Conservation (phyloP, 768 basidiomycete genomes). For the Boletus reticulatus region DNA sequence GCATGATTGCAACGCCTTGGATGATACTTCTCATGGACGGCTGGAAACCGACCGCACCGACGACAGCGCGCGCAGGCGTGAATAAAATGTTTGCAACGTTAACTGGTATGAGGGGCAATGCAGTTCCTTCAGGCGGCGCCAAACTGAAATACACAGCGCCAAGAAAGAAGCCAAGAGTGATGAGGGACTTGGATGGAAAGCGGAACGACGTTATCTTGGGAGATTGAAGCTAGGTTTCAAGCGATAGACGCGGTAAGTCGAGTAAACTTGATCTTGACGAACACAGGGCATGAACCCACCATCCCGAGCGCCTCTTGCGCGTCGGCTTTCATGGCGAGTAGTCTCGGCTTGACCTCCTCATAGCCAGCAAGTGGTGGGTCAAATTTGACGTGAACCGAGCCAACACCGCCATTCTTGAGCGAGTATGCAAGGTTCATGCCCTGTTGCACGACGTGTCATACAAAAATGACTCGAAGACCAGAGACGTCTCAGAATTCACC, state of each 20-base stretch:
- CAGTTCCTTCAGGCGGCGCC: constrained; percentile 19
- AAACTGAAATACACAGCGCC: constrained; percentile 16
- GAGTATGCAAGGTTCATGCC: constrained; percentile 70
- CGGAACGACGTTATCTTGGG: constrained; percentile 61
- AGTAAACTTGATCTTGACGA: neutral
- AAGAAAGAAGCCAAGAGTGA: constrained; percentile 13
- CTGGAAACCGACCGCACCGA: constrained; percentile 14
- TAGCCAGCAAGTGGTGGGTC: constrained; percentile 73
- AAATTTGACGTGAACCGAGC: constrained; percentile 52
- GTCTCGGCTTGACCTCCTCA: constrained; percentile 78
- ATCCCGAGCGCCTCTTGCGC: constrained; percentile 80
- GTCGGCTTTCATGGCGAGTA: constrained; percentile 76
- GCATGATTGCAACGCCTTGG: constrained; percentile 8
- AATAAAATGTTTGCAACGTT: constrained; percentile 14
- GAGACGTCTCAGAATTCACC: constrained; percentile 33
- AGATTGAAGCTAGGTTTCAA: constrained; percentile 47
- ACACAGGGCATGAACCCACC: constrained; percentile 42
- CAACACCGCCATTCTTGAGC: constrained; percentile 45
- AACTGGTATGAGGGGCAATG: constrained; percentile 16
- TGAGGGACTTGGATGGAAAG: constrained; percentile 38
- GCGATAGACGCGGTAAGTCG: neutral
- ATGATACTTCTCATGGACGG: constrained; percentile 9
- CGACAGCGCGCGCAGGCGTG: constrained; percentile 18
- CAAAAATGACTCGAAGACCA: neutral
- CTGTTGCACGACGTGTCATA: constrained; percentile 31